Evolutionary conservation across 2,329 filamentous ascomycete species (phyloP), one percentile per base, ranked within the genome.

Genomic region (Penicillium sp.): DNA sequence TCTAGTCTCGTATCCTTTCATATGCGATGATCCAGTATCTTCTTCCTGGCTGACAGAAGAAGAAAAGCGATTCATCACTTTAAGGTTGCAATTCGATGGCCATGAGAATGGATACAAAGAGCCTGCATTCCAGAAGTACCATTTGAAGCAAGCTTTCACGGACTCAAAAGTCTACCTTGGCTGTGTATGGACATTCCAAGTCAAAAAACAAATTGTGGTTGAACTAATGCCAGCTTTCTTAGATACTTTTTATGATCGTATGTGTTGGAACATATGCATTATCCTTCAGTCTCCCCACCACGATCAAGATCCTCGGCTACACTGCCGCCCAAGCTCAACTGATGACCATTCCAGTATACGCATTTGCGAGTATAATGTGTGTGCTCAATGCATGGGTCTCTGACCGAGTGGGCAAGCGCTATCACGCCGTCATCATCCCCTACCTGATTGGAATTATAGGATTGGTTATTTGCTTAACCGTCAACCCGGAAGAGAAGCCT

Each of bases 281-380:
- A 13, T 40, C 37, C 1, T 40, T 40, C 23, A 40, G 23, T 27
- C 37, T 40, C 15, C 37, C 37, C 5, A 40, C 37, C 3, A 40
- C 37, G 13, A 40, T 40, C 12, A 40, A 40, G 8, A 26, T 40
- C 6, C 37, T 40, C 15, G 37, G 37, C n/a, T 40, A 40, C 23
- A 40, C 37, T 17, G 37, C 37, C 10, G 37, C 37, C 3, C 37
- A 40, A 10, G 37, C 37, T 4, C 37, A 40, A 27, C 37, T 40
- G 10, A 40, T 40, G 37, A 24, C 37, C 8, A 40, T 40, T 27
- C 37, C 37, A 40, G 37, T 40, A 15, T 40, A 40, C n/a, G 37
- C 37, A 40, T 40, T 40, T 27, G 37, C 37, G 4, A 40, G 37
- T 26, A 26, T 40, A 23, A 40, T 40, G 37, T 40, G 37, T 27